Base-by-base conservation (phyloP, 2,329 filamentous ascomycete genomes). In the Ophiostoma novo-ulmi region DNA sequence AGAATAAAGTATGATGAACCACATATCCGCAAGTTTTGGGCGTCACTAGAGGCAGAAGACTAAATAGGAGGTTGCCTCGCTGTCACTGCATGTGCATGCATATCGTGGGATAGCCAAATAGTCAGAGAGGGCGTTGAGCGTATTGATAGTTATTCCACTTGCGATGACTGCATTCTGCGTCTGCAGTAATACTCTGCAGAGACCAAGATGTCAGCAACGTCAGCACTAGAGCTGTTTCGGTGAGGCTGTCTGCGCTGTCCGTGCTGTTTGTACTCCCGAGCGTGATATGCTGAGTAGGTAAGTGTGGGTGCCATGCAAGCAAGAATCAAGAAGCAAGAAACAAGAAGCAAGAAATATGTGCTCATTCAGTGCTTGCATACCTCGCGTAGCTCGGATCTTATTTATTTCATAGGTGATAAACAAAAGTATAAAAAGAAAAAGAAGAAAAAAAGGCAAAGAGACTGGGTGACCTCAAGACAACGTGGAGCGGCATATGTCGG, bases 171-270 rank as follows among this genome's bases (percentile, higher is more conserved):
- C 58, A 48, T 48, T 17, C 44, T 48, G 44, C 44, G 10, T 35
- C 26, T 35, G 58, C 14, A 35, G 58, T 8, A 6, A 52, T 31
- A 26, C 52, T 58, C n/a, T 58, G 26, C 31, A 11, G 10, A 58
- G 10, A 58, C 22, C 13, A 36, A 8, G n/a, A 35, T 20, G 58
- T 63, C 58, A 63, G 58, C 58, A 63, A 26, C 22, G 58, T 63
- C 35, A 63, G 58, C 58, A 63, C 58, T 63, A 63, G 58, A 63
- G 58, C 58, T 63, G 58, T 63, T 63, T 63, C 17, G 58, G 58
- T 26, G 58, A 63, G 58, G 58, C 52, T 58, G 52, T 48, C 44
- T 48, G 44, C 44, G n/a, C 17, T 48, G 44, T 48, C 44, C 44
- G 44, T 31, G 31, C 44, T 20, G 44, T 20, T 48, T 17, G 31